Evolutionary conservation across 768 basidiomycete genomes (phyloP), one percentile per base, ranked within the genome.

Genomic region (Psilocybe azurescens): DNA sequence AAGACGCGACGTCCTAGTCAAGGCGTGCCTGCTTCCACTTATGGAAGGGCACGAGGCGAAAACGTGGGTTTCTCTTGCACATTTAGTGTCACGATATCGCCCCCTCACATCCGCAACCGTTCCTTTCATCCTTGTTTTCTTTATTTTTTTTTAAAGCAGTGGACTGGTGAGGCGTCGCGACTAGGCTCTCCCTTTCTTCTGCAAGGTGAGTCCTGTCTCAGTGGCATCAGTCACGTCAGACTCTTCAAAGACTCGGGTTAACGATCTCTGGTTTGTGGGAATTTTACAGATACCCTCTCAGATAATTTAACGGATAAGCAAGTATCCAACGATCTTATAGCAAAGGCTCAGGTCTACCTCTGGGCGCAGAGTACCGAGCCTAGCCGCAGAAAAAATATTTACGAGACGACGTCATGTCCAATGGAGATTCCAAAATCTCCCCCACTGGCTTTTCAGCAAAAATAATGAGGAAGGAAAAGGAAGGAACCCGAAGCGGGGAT

Each of bases 151-250:
- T 69, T 61, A 44, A 65, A 73, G 69, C 73, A 72, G 71, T 59
- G 66, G 60, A 59, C 61, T 65, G 70, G 73, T 62, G 71, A 62
- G 66, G 64, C 59, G 52, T 61, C 64, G 62, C 61, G 65, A 50
- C 70, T 78, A 32, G 77, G 75, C 64, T 76, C 77, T 41, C 76
- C 78, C 39, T 78, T 80, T 76, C 73, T 78, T 69, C 70, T 77
- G 59, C 76, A 77, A 60, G 59, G 59, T 60, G 33, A n/a, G 30
- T 52, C 2, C 33, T 46, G 39, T 52, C 32, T 38, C 50, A 60
- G 36, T 60, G 56, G 59, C 14, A 55, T 36, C 54, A 56, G 24
- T 29, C 29, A 49, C 3, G 38, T 46, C 60, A 53, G 57, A 46
- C 28, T 44, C 36, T 47, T 38, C 50, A 46, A 46, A 47, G n/a